Conservation (phyloP, 2,329 filamentous ascomycete genomes). For the Botrytis elliptica region DNA sequence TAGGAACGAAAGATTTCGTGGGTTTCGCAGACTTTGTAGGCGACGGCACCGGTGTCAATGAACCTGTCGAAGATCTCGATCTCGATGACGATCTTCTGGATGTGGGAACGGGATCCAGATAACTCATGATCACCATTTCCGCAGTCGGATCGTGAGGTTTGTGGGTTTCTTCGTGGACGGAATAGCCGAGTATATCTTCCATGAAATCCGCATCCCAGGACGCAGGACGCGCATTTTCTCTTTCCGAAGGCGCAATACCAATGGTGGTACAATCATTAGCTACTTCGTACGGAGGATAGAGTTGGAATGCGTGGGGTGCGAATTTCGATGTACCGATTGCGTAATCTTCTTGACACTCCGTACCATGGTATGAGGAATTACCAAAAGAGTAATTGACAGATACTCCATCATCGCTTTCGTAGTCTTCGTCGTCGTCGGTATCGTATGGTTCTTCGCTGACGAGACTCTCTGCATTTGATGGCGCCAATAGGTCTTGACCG, state of each 20-base stretch:
- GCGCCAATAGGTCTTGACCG: background rate
- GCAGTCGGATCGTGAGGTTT: slow-evolving; percentile 5
- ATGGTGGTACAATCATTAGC: background rate
- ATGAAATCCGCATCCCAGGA: background rate
- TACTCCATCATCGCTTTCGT: background rate
- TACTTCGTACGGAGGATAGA: background rate
- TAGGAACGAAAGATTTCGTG: background rate
- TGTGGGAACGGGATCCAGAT: background rate
- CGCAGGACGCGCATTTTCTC: background rate
- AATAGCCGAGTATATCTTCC: background rate
- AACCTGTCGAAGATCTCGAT: background rate
- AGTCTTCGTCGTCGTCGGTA: background rate
- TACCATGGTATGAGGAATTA: slow-evolving; percentile 7
- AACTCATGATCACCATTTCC: background rate
- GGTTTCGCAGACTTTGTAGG: background rate
- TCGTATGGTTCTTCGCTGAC: background rate
- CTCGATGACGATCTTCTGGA: background rate
- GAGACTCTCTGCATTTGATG: background rate
- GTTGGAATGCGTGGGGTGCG: slow-evolving; percentile 1
- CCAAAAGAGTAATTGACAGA: background rate
- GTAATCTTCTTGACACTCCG: slow-evolving; percentile 9
- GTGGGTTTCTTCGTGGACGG: background rate
- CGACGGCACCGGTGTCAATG: background rate
- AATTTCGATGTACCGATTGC: slow-evolving; percentile 4
- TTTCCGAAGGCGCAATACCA: background rate